Conservation (phyloP, 2,329 filamentous ascomycete genomes). For the Rosellinia necatrix region DNA sequence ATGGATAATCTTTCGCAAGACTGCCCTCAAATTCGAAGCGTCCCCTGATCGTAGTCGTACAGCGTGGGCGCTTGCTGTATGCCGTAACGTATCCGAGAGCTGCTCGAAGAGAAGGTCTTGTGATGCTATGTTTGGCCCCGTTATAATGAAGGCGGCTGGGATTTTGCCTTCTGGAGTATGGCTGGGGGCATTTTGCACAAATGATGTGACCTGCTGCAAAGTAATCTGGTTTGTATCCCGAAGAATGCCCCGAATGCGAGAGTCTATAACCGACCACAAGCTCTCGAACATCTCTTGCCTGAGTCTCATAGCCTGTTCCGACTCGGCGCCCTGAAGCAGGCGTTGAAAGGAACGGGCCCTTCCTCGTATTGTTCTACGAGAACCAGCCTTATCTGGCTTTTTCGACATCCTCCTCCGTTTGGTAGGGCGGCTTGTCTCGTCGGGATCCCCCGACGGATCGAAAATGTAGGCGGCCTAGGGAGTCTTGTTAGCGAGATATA, state of each 20-base stretch:
- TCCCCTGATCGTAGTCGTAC: constrained; percentile 72
- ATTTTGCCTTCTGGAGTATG: constrained; percentile 53
- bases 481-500: constrained; percentile 19
- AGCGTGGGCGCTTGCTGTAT: constrained; percentile 57
- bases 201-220: constrained; percentile 60
- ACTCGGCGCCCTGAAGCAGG: constrained; percentile 61
- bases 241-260: constrained; percentile 65
- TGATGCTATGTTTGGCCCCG: constrained; percentile 77
- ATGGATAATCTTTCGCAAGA: constrained; percentile 74
- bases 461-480: constrained; percentile 66
- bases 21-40: constrained; percentile 73
- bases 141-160: constrained; percentile 73
- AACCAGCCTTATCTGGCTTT: constrained; percentile 37
- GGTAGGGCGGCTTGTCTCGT: constrained; percentile 47
- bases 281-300: constrained; percentile 65
- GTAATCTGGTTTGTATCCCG: constrained; percentile 65
- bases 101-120: constrained; percentile 76
- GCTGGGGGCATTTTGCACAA: constrained; percentile 50
- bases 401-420: constrained; percentile 63
- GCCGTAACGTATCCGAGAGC: constrained; percentile 61
- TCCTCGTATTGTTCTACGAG: constrained; percentile 17
- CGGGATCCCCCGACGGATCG: constrained; percentile 51
- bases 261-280: constrained; percentile 68
- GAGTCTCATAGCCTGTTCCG: constrained; percentile 51
- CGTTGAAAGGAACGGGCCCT: constrained; percentile 49